Percentiles rank a stretch among this genome's conserved stretches.
Conservation (phyloP, 257 asterid species). For the Buddleja alternifolia region DNA sequence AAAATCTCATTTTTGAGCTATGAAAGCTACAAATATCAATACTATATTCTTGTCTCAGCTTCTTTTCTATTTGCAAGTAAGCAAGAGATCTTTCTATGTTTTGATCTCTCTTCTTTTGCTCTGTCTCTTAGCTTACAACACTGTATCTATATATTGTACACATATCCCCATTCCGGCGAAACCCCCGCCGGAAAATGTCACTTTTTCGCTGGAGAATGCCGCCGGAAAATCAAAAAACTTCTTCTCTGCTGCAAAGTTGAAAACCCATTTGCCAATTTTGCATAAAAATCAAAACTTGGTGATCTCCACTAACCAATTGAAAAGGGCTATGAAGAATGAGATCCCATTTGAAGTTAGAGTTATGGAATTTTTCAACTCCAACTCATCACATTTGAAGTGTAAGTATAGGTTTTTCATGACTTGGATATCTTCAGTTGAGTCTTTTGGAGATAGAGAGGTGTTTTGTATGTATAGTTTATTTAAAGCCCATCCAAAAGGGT, state of each 20-base stretch:
- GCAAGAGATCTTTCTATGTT: conserved; percentile 59
- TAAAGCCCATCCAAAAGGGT: conserved; percentile 67
- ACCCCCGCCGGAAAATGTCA: conserved; percentile 43
- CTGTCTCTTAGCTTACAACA: conserved; percentile 65
- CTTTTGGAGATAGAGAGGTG: conserved; percentile 71
- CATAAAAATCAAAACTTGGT: conserved; percentile 52
- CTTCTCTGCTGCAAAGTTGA: conserved; percentile 43
- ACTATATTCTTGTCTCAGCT: conserved; percentile 30
- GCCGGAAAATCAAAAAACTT: conserved; percentile 60
- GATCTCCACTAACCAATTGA: conserved; percentile 29
- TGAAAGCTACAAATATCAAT: conserved; percentile 29
- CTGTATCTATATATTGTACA: conserved; percentile 57
- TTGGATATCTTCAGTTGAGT: conserved; percentile 68
- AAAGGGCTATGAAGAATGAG: conserved; percentile 33
- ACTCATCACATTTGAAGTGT: conserved; percentile 45
- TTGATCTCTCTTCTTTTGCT: conserved; percentile 53
- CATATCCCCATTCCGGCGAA: conserved; percentile 53
- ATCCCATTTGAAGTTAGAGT: conserved; percentile 59
- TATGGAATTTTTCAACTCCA: conserved; percentile 49
- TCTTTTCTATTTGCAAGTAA: conserved; percentile 39
- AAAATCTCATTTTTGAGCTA: conserved; percentile 22
- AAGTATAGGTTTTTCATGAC: conserved; percentile 77
- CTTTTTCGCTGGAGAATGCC: conserved; percentile 47
- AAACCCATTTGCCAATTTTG: conserved; percentile 49
- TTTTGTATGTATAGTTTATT: conserved; percentile 60